Evolutionary conservation across 805 yeast genomes (phyloP), one percentile per base, ranked within the genome.

Genomic region (Clavispora phyllophila): DNA sequence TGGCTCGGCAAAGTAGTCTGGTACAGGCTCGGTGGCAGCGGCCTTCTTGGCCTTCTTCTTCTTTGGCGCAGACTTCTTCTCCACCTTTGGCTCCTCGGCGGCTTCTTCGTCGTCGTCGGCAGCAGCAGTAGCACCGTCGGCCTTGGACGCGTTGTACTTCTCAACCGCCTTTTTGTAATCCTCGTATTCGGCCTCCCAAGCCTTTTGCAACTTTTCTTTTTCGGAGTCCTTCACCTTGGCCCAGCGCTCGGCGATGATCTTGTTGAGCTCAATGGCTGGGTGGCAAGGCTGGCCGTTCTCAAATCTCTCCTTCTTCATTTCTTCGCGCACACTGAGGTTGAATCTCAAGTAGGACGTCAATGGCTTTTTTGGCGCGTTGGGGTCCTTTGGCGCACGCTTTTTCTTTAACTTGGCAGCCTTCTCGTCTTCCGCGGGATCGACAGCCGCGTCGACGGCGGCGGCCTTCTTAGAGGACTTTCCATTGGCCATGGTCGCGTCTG

Each of bases 291-390:
- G 70, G 26, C 84, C 68, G 38, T 73, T 68, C 28, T 66, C 66
- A 43, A 68, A 74, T 57, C 95, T 77, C 48, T 85, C 89, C 41
- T 77, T 82, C 43, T 82, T 79, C 48, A 90, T 74, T 29, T 74
- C 68, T 48, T 83, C 84, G 57, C 96, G 81, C 50, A 81, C 77
- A 51, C 79, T 81, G 50, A 84, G 82, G 41, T 87, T 81, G 65
- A 81, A 91, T 33, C 73, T 72, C 63, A 91, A 86, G 69, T 81
- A 90, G 36, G 87, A 84, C 18, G 96, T 89, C 57, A 87, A 72
- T 13, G 99, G 98, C 58, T 89, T 89, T 73, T 87, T 88, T 46
- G 99, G 99, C 36, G 96, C 96, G 57, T 86, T 83, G 40, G 97
- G 97, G 65, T 91, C 98, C 54, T 66, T 72, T 41, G 66, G 72